Evolutionary conservation across 345 rosid species (phyloP), one percentile per base, ranked within the genome.

Genomic region (Odontarrhena argentea): DNA sequence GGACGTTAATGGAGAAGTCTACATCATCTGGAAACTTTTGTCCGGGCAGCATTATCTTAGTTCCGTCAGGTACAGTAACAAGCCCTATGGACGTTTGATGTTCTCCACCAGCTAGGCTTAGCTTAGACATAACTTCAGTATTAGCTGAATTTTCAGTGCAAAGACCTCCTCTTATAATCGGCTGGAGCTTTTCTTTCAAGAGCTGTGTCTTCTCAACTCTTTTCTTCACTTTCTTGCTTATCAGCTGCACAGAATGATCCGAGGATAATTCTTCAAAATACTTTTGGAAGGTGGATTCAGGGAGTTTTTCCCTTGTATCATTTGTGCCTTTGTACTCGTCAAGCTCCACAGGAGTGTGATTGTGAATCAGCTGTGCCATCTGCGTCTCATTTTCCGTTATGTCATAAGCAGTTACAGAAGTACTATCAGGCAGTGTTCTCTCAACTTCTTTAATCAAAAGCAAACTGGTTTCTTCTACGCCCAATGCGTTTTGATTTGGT

Each of bases 1-100:
- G 56, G 66, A 89, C 68, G 60, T 77, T 86, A 79, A 87, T 68
- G 63, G 80, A 81, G 63, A 87, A 84, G 58, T 83, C 81, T 9
- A 73, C 59, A 60, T 75, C 71, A 54, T 56, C 75, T 60, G 74
- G 65, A 18, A 76, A 63, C 60, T 78, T 80, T 38, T 61, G 76
- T 78, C 79, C 86, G 38, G 70, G 81, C 74, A 84, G 67, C 67
- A 37, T 41, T 8, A 79, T 80, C 63, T 67, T 62, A 46, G 28
- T 74, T 78, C 69, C 61, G 8, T 85, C 77, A 35, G 75, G 51
- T 64, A 75, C 71, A 35, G 79, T 22, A 74, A 56, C 56, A 68
- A 69, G 76, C 24, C 65, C 73, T 49, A 55, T 76, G 55, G 52
- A 70, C 3, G 65, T 60, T 45, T 35, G 78, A 38, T 62, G 48